Percentiles rank a stretch among this genome's conserved stretches.
phyloP scores from a whole-genome alignment of 441 rosid species.

The Flueggea neowawraea region DNA sequence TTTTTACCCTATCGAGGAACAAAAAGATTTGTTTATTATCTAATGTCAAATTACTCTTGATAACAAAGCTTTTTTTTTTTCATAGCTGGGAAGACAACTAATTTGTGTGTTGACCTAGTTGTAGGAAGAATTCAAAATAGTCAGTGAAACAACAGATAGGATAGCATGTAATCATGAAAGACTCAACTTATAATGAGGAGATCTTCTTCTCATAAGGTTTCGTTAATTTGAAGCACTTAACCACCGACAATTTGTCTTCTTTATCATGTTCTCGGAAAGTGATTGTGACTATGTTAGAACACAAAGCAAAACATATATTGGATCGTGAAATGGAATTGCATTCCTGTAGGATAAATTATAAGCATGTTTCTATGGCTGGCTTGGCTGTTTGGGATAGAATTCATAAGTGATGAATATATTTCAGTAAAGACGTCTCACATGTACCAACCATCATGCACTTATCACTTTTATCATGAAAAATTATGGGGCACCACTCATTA shows the following conservation, averaged over 20 bases:
- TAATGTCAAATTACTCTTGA: too few species aligned
- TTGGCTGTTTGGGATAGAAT: too few species aligned
- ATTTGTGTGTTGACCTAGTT: neutral
- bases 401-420: neutral
- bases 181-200: neutral
- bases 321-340: too few species aligned
- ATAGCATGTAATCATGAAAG: conserved; percentile 11
- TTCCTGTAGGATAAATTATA: too few species aligned
- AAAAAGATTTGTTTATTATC: too few species aligned
- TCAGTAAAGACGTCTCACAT: conserved; percentile 18
- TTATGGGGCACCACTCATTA: conserved; percentile 1
- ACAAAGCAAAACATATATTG: too few species aligned
- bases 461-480: conserved; percentile 11
- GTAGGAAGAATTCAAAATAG: neutral
- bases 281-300: too few species aligned
- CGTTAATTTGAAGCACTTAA: neutral
- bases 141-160: conserved; percentile 7
- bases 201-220: conserved; percentile 3
- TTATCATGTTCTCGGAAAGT: too few species aligned
- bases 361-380: too few species aligned
- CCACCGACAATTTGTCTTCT: too few species aligned
- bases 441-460: conserved; percentile 9
- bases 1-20: too few species aligned
- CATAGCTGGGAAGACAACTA: neutral
- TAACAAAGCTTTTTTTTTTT: neutral